Conservation (phyloP, 257 asterid genomes). For the Voacanga thouarsii region DNA sequence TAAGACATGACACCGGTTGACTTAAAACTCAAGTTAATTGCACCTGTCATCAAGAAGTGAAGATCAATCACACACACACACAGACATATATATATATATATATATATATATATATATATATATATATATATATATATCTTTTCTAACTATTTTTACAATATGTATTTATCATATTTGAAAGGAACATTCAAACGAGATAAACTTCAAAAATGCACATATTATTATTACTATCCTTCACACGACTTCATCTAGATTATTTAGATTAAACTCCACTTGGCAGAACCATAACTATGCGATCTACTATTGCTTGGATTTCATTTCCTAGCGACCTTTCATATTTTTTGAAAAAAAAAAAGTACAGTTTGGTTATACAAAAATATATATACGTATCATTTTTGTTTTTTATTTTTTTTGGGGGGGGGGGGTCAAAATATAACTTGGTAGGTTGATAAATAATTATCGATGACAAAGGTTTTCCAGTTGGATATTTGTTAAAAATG, state of each 20-base stretch:
- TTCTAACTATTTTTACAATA: background rate
- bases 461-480: too few relatives aligned
- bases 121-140: background rate
- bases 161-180: background rate
- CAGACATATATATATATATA: too few relatives aligned
- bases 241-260: background rate
- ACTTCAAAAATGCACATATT: background rate
- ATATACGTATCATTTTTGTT: too few relatives aligned
- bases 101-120: too few relatives aligned
- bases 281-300: background rate
- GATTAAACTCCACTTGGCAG: background rate
- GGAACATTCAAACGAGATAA: background rate
- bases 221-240: background rate
- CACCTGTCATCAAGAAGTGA: too few relatives aligned
- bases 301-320: background rate
- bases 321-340: background rate
- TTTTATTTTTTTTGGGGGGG: too few relatives aligned
- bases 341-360: too few relatives aligned
- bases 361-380: background rate
- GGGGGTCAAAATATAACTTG: too few relatives aligned
- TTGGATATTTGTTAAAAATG: too few relatives aligned
- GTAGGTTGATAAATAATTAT: background rate
- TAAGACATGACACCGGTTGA: too few relatives aligned
- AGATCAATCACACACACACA: too few relatives aligned
- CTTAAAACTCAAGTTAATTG: too few relatives aligned